phyloP scores from a whole-genome alignment of 495 filamentous ascomycete genomes.

The Mytilinidion resinicola region DNA sequence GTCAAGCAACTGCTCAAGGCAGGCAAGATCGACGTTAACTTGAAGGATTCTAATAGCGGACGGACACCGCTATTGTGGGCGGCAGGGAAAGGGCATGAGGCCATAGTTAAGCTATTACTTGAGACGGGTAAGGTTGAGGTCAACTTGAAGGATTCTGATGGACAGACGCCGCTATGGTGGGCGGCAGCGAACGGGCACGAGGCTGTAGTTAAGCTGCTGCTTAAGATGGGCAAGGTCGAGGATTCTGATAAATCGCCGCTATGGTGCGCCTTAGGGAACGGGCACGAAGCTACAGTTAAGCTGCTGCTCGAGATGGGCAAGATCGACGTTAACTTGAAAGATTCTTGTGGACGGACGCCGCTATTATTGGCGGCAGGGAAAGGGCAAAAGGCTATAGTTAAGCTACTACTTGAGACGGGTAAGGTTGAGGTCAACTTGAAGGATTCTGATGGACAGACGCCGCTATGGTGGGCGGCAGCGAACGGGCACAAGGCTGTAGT shows the following conservation, averaged over 20 bases:
- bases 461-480: constrained; percentile 1
- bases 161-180: no score
- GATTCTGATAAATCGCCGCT: no score
- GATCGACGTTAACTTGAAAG: no score
- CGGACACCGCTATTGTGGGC: not conserved
- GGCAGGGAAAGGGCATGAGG: no score
- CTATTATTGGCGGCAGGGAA: constrained; percentile 2
- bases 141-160: no score
- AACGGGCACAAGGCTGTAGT: constrained; percentile 7
- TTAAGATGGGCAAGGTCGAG: not conserved
- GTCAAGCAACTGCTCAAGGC: not conserved
- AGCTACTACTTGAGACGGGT: constrained; percentile 4
- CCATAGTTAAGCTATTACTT: constrained; percentile 23
- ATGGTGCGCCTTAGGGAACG: no score
- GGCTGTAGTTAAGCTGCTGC: no score
- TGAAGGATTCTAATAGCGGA: not conserved
- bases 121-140: constrained; percentile 8
- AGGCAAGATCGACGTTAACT: not conserved
- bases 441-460: constrained; percentile 5
- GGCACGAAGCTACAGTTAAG: no score
- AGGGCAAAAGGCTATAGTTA: constrained; percentile 4
- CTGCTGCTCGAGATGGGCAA: no score
- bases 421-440: constrained; percentile 5
- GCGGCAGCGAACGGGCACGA: no score
- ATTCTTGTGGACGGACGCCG: no score